phyloP scores from a whole-genome alignment of 169 alveolate genomes.

The Amoebophrya sp. region DNA sequence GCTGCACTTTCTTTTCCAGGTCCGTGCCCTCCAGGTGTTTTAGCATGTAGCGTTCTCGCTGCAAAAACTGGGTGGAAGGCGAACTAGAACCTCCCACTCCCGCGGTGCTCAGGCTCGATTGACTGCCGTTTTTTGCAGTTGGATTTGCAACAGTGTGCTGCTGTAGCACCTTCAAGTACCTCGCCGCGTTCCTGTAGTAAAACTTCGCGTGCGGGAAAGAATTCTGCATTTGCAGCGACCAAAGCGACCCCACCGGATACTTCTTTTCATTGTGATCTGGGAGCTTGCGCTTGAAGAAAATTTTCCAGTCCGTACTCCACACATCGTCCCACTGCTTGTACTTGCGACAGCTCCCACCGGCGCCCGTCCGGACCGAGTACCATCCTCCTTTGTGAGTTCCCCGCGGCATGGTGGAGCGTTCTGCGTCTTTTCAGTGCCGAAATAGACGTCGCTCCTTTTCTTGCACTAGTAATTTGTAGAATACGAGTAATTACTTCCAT shows the following conservation, averaged over 20 bases:
- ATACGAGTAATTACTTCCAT: too few species aligned
- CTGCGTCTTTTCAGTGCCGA: too few species aligned
- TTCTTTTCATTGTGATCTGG: background rate
- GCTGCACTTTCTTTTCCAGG: too few species aligned
- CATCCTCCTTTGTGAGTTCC: background rate
- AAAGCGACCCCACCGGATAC: background rate
- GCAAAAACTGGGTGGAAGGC: too few species aligned
- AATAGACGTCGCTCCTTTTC: too few species aligned
- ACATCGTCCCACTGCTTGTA: conserved; percentile 1
- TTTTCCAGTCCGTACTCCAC: background rate
- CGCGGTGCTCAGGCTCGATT: too few species aligned
- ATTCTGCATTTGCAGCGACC: conserved; percentile 18
- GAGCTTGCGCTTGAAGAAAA: background rate
- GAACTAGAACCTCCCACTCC: too few species aligned
- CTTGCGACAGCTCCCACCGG: background rate
- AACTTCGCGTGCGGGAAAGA: background rate
- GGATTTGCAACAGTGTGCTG: too few species aligned
- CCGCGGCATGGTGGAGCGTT: background rate
- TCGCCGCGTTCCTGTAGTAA: background rate
- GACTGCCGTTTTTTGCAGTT: too few species aligned
- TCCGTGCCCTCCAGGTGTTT: too few species aligned
- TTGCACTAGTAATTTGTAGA: too few species aligned
- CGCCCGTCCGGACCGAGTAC: background rate
- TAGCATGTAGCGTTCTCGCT: too few species aligned
- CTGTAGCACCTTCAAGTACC: background rate